Percentiles rank a stretch among this genome's conserved stretches.
These are phyloP conservation scores for Penicillium dipodomyicola DNA, from an alignment of 495 filamentous ascomycete genomes.

Conservation along the genomic window DNA sequence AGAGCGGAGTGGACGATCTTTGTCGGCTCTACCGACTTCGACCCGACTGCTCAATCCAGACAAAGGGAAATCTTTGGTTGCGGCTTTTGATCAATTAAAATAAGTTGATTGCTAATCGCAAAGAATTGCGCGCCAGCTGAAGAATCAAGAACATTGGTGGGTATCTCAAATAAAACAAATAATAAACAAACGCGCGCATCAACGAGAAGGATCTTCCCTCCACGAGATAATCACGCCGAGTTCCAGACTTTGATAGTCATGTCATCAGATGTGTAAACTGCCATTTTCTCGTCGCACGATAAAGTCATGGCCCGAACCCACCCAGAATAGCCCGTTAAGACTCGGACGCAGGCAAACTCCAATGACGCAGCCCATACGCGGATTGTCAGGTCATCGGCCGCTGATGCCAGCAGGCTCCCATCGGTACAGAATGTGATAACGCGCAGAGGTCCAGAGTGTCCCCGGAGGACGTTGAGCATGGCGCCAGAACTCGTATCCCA, in stretches of 20 bases:
- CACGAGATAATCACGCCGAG: conserved; percentile 1
- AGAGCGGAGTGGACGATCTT: not conserved
- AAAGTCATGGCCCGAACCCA: conserved; percentile 10
- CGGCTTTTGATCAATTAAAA: not conserved
- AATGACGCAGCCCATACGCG: conserved; percentile 4
- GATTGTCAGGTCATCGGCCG: conserved; percentile 11
- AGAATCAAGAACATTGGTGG: conserved; percentile 8
- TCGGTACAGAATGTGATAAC: conserved; percentile 3
- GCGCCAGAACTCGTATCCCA: conserved; percentile 20
- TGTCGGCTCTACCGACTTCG: not conserved
- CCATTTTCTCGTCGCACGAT: not conserved
- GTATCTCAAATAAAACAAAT: conserved; percentile 11
- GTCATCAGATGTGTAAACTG: conserved; percentile 11
- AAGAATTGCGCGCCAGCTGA: not conserved
- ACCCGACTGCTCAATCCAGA: not conserved
- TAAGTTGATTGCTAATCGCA: not conserved
- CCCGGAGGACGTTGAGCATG: not conserved
- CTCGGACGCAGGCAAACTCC: not conserved
- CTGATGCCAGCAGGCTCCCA: conserved; percentile 3
- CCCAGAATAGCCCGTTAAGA: conserved; percentile 9
- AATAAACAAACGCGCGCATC: not conserved
- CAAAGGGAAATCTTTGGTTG: not conserved
- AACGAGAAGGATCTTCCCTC: not conserved
- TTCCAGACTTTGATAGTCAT: conserved; percentile 14
- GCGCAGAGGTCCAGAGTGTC: conserved; percentile 9